Evolutionary conservation across 2,329 filamentous ascomycete genomes (phyloP), one percentile per base, ranked within the genome.

Genomic region (Cladosporium sp.): DNA sequence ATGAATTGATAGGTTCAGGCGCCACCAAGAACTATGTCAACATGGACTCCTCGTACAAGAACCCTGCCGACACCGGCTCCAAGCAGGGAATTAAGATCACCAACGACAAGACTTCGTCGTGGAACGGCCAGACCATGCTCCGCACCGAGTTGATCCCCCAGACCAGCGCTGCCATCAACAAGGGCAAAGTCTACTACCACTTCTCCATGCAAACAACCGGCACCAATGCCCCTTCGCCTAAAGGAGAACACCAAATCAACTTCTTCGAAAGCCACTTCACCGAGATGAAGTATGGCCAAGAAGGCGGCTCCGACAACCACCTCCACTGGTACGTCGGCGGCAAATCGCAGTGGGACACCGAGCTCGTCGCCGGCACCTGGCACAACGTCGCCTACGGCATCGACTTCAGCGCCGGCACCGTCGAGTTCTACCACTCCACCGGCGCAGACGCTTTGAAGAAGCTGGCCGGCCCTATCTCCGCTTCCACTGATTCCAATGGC

Each of bases 381-480:
- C 87, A 90, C 71, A 91, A 91, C 69, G 79, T 89, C 65, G 87
- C 86, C 48, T 90, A 89, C 66, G 86, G 85, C 69, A 88, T 89
- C 60, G 82, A 90, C 75, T 91, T 90, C 66, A 73, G 72, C 15
- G 80, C 76, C 37, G 75, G 79, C 62, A 83, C 79, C 4, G 85
- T 90, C 28, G 81, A 80, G 12, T 84, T 90, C 73, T 90, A 85
- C 81, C 85, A 89, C 71, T 88, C 85, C 0, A 86, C 83, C 15
- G 86, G 85, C 35, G 75, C 76, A 13, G 78, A 80, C 35, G 73
- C 80, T 19, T 74, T 90, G 20, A 77, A 73, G 56, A 79, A 83
- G 68, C 81, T 81, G 1, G 84, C 85, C 4, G 78, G 79, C 3
- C 83, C 86, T 1, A 79, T 90, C 49, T 77, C 78, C 4, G 82